Conservation (phyloP, 2,329 filamentous ascomycete genomes). For the Claviceps africana region DNA sequence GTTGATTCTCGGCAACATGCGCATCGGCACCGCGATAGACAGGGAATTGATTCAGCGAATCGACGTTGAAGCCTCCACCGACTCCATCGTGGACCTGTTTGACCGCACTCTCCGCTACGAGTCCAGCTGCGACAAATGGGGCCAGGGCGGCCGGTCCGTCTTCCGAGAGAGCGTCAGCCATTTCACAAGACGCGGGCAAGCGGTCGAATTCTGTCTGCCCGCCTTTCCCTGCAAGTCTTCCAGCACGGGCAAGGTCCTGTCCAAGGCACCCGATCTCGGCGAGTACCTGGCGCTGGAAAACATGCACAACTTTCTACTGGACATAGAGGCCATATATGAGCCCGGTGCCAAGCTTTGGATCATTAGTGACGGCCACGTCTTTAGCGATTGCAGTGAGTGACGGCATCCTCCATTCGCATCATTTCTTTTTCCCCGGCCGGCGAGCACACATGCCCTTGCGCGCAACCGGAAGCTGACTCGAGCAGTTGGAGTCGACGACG, state of each 20-base stretch:
- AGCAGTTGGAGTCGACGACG: slow-evolving; percentile 28
- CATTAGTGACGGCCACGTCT: slow-evolving; percentile 27
- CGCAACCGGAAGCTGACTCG: background rate
- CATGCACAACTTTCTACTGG: slow-evolving; percentile 16
- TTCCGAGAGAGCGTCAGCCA: slow-evolving; percentile 11
- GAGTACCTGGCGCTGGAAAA: slow-evolving; percentile 20
- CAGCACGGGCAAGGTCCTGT: slow-evolving; percentile 19
- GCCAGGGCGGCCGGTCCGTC: slow-evolving; percentile 8
- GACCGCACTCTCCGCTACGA: slow-evolving; percentile 13
- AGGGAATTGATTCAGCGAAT: background rate
- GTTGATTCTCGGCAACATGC: slow-evolving; percentile 1
- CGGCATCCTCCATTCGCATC: slow-evolving; percentile 1
- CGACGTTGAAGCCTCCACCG: slow-evolving; percentile 1
- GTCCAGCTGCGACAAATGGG: slow-evolving; percentile 12
- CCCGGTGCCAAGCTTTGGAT: slow-evolving; percentile 22
- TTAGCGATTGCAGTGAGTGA: slow-evolving; percentile 24
- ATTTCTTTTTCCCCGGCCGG: background rate
- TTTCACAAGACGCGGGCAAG: slow-evolving; percentile 11
- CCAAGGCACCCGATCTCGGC: slow-evolving; percentile 19
- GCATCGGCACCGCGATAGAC: background rate
- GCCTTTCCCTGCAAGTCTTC: slow-evolving; percentile 28
- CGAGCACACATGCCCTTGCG: too few relatives aligned
- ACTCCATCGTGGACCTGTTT: slow-evolving; percentile 11
- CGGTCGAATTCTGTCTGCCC: slow-evolving; percentile 19
- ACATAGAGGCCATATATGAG: slow-evolving; percentile 17